A percentile compares a stretch with the other conserved stretches of the same genome.
Conservation (phyloP, 2,329 filamentous ascomycete genomes). For the Neospermospora avenae region DNA sequence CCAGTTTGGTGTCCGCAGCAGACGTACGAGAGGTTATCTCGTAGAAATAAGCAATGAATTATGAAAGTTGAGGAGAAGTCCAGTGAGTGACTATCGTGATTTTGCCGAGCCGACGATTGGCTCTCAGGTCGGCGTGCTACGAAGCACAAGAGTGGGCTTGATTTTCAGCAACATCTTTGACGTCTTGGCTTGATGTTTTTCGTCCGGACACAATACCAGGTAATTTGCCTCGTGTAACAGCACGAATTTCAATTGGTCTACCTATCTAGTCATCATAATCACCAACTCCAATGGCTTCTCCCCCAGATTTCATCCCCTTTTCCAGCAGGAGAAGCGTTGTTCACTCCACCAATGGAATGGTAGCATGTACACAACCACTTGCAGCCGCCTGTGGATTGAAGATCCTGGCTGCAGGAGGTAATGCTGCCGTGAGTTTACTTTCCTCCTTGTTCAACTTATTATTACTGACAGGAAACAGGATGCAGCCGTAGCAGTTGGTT, state of each 20-base stretch:
- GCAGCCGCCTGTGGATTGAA: conserved; percentile 84
- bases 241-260: neutral
- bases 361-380: conserved; percentile 84
- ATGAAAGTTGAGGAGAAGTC: too few relatives aligned
- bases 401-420: conserved; percentile 79
- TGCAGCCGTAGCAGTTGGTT: conserved; percentile 86
- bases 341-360: conserved; percentile 87
- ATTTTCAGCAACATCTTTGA: neutral
- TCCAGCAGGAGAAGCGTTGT: conserved; percentile 84
- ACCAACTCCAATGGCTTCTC: neutral
- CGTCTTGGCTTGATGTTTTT: neutral
- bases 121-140: neutral
- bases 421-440: conserved; percentile 57
- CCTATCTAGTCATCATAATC: neutral
- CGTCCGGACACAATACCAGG: too few relatives aligned
- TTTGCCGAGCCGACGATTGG: too few relatives aligned
- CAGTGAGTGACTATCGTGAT: too few relatives aligned
- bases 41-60: too few relatives aligned
- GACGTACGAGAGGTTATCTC: too few relatives aligned
- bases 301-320: conserved; percentile 41
- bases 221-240: neutral
- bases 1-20: too few relatives aligned
- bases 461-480: conserved; percentile 54
- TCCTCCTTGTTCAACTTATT: neutral
- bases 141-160: neutral